Conservation (phyloP, 2,329 filamentous ascomycete species). For the Colletotrichum simmondsii region DNA sequence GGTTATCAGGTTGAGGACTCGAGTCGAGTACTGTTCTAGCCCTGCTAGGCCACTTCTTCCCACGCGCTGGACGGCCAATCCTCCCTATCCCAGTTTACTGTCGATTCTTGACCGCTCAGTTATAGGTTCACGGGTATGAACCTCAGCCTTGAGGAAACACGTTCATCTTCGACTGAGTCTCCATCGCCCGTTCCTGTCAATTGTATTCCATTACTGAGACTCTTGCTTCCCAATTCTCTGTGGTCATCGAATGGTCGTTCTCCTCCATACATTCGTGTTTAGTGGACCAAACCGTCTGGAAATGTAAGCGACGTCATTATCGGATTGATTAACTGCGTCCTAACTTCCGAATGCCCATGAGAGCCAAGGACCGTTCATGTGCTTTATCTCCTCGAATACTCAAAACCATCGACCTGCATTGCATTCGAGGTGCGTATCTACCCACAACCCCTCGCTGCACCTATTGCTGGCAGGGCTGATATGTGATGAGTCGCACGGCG, state of each 20-base stretch:
- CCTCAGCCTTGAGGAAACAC: background rate
- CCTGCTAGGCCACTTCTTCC: background rate
- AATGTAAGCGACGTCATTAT: too few species aligned
- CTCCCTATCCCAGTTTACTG: background rate
- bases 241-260: background rate
- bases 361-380: background rate
- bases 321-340: background rate
- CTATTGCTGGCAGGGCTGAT: background rate
- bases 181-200: conserved; percentile 6
- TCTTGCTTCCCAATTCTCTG: background rate
- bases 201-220: background rate
- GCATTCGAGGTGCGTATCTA: background rate
- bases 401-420: background rate
- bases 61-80: background rate
- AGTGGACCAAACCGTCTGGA: background rate
- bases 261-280: background rate
- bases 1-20: conserved; percentile 14
- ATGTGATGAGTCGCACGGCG: background rate
- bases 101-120: background rate
- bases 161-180: background rate
- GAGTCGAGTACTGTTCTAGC: background rate
- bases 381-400: background rate
- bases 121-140: background rate
- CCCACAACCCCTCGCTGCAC: background rate
- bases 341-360: too few species aligned